These are phyloP conservation scores for Tolypocladium pustulatum DNA, from an alignment of 2,329 filamentous ascomycete species.

Conservation along the genomic window DNA sequence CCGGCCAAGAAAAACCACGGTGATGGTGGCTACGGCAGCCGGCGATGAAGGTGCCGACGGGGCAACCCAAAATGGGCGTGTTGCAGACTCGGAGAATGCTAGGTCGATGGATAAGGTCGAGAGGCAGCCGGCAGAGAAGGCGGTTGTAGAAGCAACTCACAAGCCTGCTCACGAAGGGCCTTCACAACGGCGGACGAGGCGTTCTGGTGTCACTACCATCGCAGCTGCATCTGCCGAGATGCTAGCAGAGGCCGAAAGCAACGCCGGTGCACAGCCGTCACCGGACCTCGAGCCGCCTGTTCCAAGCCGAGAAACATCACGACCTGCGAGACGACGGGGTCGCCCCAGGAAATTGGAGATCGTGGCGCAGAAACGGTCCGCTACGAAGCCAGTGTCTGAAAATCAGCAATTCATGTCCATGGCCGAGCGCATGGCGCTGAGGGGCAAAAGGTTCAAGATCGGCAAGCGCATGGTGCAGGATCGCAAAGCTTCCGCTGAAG, in stretches of 20 bases:
- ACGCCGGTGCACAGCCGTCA: neutral
- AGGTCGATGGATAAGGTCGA: conserved; percentile 8
- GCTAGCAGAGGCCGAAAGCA: neutral
- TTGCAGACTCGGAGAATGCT: neutral
- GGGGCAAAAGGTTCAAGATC: conserved; percentile 44
- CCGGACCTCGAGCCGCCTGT: neutral
- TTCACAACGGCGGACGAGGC: conserved; percentile 13
- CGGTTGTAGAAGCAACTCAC: conserved; percentile 2
- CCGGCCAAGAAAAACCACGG: conserved; percentile 14
- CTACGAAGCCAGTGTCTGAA: conserved; percentile 4
- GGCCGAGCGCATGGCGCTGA: conserved; percentile 44
- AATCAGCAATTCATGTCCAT: conserved; percentile 38
- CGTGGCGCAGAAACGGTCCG: conserved; percentile 1
- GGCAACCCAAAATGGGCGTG: neutral
- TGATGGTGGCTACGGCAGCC: too few species aligned
- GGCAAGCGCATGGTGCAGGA: conserved; percentile 19
- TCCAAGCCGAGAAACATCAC: neutral
- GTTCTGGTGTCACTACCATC: conserved; percentile 15
- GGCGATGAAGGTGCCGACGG: neutral
- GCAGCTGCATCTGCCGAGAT: conserved; percentile 6
- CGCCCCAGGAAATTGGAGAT: conserved; percentile 14
- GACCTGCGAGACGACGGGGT: conserved; percentile 3
- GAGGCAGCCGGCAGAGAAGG: conserved; percentile 8
- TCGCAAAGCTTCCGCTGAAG: neutral
- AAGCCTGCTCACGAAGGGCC: neutral